Evolutionary conservation across 495 filamentous ascomycete species (phyloP).

Genomic region (Penicillium pulvis): DNA sequence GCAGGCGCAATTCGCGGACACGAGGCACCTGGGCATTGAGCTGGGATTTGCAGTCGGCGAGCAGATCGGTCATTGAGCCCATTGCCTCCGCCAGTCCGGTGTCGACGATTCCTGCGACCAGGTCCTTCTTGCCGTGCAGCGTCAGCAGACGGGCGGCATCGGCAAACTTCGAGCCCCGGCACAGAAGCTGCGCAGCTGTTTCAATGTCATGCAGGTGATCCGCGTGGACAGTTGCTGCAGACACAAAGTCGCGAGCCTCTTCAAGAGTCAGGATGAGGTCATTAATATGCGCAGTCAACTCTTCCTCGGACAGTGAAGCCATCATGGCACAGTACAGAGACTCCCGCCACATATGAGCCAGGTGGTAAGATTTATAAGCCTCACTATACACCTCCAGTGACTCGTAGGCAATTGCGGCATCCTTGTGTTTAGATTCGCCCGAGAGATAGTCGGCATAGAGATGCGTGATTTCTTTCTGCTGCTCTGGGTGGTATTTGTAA

Average conservation of each 20-base stretch:
- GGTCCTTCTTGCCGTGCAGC: conserved; percentile 45
- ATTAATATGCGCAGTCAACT: conserved; percentile 64
- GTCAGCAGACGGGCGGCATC: conserved; percentile 76
- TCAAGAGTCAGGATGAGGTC: conserved; percentile 75
- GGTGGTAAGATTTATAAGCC: conserved; percentile 77
- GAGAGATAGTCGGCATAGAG: conserved; percentile 80
- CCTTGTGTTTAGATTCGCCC: conserved; percentile 71
- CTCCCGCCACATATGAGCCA: conserved; percentile 87
- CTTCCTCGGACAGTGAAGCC: conserved; percentile 56
- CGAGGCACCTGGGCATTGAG: conserved; percentile 81
- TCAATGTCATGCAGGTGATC: conserved; percentile 76
- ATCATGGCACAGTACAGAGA: conserved; percentile 75
- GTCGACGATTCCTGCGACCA: conserved; percentile 66
- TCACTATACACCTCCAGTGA: conserved; percentile 70
- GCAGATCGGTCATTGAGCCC: conserved; percentile 77
- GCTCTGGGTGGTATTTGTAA: conserved; percentile 76
- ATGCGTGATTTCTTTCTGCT: conserved; percentile 62
- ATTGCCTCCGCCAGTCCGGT: conserved; percentile 74
- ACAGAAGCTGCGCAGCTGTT: conserved; percentile 67
- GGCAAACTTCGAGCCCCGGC: conserved; percentile 80
- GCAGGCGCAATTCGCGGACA: conserved; percentile 74
- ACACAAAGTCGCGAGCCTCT: conserved; percentile 78
- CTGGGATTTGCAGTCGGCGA: conserved; percentile 88
- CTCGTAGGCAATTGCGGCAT: conserved; percentile 88
- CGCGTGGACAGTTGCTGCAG: conserved; percentile 76